Base-by-base conservation (phyloP, 1,284 basidiomycete species). In the Naganishia cerealis region DNA sequence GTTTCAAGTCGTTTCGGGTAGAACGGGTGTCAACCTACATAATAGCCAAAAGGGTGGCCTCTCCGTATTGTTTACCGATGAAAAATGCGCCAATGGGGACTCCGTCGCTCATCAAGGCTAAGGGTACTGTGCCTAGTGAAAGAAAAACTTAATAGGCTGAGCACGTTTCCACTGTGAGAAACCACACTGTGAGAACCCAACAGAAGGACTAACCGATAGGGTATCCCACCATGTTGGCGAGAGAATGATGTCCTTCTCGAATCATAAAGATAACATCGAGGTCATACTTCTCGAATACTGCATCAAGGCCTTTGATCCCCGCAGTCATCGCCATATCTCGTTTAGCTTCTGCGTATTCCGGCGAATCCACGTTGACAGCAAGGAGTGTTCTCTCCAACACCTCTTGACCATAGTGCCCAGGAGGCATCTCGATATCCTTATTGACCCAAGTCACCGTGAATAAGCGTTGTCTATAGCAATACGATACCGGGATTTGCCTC, bases 211-310 rank as follows among this genome's bases (percentile, higher is more conserved):
- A 42, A 69, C 69, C 71, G 38, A 72, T 72, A 13, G 71, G 71
- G 12, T 65, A 67, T 33, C 71, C 71, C 16, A 67, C 67, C 71
- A 72, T 72, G 50, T 67, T 67, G 10, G 71, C 71, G 0, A 69
- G 40, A 21, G 67, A 70, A 59, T 72, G 71, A 58, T 67, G 66
- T 16, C 71, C 71, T 38, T 71, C 66, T 9, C 71, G 58, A 38
- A 71, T 39, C 55, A 65, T 58, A 24, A 72, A 57, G 29, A 72
- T 61, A 9, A 67, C 71, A 43, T 72, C 71, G 3, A 72, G 54
- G 16, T 61, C 52, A 40, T 71, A 54, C 2, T 63, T 57, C 26
- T 70, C 71, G 18, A 72, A 57, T 29, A 72, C 71, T 24, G 63
- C 62, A 55, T 70, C 68, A 0, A 72, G 56, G 7, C 71, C 71